Conservation (phyloP, 768 basidiomycete species). For the Trametes cubensis region DNA sequence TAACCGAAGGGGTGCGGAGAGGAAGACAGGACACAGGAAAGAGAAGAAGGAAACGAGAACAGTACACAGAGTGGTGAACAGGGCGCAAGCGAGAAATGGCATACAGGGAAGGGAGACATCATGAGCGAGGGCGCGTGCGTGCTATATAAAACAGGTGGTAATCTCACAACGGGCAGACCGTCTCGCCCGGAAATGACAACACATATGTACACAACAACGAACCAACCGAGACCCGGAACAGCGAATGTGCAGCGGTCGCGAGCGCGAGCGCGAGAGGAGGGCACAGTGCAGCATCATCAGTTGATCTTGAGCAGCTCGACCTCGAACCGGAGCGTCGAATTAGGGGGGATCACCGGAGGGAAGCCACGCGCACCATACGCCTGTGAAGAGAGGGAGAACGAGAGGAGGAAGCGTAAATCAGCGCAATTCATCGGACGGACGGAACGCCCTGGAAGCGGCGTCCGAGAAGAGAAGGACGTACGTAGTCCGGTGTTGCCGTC, state of each 20-base stretch:
- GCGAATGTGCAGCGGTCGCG: background rate
- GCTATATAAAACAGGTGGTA: conserved; percentile 25
- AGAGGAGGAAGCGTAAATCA: background rate
- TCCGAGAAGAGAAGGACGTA: conserved; percentile 41
- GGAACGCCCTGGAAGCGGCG: conserved; percentile 32
- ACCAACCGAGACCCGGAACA: conserved; percentile 9
- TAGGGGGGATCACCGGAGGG: conserved; percentile 77
- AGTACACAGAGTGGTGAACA: conserved; percentile 2
- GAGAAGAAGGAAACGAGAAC: background rate
- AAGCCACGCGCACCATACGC: conserved; percentile 77
- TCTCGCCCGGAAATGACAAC: conserved; percentile 13
- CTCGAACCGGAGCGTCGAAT: conserved; percentile 77
- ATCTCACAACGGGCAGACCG: conserved; percentile 22
- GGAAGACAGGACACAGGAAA: background rate
- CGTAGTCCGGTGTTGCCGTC: conserved; percentile 75
- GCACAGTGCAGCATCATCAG: conserved; percentile 29
- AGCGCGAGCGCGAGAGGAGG: background rate
- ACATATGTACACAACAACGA: conserved; percentile 17
- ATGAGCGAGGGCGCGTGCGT: conserved; percentile 17
- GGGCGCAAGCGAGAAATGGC: conserved; percentile 1
- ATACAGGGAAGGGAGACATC: conserved; percentile 5
- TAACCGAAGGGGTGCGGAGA: background rate
- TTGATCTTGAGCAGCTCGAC: conserved; percentile 81
- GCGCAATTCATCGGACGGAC: conserved; percentile 5
- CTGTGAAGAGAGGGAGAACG: conserved; percentile 43